These are phyloP conservation scores for Acanthamoeba lenticulata DNA, from an alignment of 208 protist species.

Conservation along the genomic window DNA sequence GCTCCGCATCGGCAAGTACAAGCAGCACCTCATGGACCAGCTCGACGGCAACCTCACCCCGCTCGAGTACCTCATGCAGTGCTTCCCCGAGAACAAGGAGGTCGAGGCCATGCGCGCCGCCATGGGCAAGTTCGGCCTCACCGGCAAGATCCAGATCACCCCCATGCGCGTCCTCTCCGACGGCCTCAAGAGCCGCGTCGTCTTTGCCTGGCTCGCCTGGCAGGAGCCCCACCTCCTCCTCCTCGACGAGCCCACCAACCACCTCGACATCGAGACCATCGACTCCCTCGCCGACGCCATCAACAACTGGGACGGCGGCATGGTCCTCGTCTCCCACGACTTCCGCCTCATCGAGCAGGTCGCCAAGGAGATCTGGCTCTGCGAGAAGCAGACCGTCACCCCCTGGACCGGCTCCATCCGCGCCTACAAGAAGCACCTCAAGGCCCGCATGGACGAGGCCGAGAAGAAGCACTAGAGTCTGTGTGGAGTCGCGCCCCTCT, in stretches of 20 bases:
- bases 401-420: slow-evolving; percentile 78
- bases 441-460: slow-evolving; percentile 42
- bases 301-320: slow-evolving; percentile 90
- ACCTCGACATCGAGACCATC: slow-evolving; percentile 97
- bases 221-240: slow-evolving; percentile 86
- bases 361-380: slow-evolving; percentile 97
- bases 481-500: too few relatives aligned
- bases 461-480: too few relatives aligned
- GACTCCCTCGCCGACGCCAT: slow-evolving; percentile 87
- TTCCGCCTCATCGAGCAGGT: slow-evolving; percentile 95
- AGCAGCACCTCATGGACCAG: slow-evolving; percentile 96
- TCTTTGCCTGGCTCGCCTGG: slow-evolving; percentile 95
- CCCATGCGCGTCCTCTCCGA: slow-evolving; percentile 95
- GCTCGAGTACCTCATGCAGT: slow-evolving; percentile 93
- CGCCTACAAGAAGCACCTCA: slow-evolving; percentile 81
- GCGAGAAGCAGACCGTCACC: slow-evolving; percentile 83
- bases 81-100: slow-evolving; percentile 91
- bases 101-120: slow-evolving; percentile 89
- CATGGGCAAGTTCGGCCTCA: slow-evolving; percentile 93
- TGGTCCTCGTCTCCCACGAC: slow-evolving; percentile 97
- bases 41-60: slow-evolving; percentile 94
- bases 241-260: slow-evolving; percentile 96
- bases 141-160: slow-evolving; percentile 90
- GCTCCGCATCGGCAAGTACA: slow-evolving; percentile 90
- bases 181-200: slow-evolving; percentile 95